Conservation (phyloP, 2,329 filamentous ascomycete species). For the Fusarium mexicanum region DNA sequence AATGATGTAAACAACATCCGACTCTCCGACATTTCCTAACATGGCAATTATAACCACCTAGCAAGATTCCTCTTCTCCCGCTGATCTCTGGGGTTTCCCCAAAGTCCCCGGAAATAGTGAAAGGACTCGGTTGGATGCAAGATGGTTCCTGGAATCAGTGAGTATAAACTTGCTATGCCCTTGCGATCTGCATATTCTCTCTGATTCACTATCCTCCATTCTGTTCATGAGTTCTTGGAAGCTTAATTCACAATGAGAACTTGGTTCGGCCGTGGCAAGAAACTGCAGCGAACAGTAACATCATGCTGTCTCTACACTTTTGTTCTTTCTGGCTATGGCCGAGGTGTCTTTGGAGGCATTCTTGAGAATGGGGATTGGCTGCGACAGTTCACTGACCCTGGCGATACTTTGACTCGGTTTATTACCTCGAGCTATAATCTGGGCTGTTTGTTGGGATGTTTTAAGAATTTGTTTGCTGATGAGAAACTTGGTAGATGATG, state of each 20-base stretch:
- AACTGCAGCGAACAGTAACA: conserved; percentile 35
- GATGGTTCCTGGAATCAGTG: not conserved
- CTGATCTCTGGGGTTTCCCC: not conserved
- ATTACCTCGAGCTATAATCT: conserved; percentile 51
- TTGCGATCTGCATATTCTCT: no score
- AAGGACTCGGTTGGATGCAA: not conserved
- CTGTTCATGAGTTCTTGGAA: not conserved
- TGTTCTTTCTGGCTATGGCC: conserved; percentile 56
- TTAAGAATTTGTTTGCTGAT: conserved; percentile 58
- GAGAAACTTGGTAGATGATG: conserved; percentile 60
- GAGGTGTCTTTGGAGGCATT: conserved; percentile 59
- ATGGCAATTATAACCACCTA: not conserved
- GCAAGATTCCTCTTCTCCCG: not conserved
- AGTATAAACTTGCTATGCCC: not conserved
- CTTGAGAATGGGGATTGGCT: conserved; percentile 57
- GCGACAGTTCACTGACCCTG: conserved; percentile 40
- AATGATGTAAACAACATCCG: not conserved
- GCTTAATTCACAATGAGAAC: conserved; percentile 7
- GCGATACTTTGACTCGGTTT: conserved; percentile 43
- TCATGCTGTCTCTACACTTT: conserved; percentile 40
- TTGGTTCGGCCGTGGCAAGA: conserved; percentile 39
- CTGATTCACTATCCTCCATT: rapidly evolving
- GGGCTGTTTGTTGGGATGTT: conserved; percentile 55
- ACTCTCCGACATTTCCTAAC: not conserved
- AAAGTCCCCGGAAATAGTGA: not conserved